Evolutionary conservation across 345 rosid genomes (phyloP), one percentile per base, ranked within the genome.

Genomic region (Arabis hirsuta): DNA sequence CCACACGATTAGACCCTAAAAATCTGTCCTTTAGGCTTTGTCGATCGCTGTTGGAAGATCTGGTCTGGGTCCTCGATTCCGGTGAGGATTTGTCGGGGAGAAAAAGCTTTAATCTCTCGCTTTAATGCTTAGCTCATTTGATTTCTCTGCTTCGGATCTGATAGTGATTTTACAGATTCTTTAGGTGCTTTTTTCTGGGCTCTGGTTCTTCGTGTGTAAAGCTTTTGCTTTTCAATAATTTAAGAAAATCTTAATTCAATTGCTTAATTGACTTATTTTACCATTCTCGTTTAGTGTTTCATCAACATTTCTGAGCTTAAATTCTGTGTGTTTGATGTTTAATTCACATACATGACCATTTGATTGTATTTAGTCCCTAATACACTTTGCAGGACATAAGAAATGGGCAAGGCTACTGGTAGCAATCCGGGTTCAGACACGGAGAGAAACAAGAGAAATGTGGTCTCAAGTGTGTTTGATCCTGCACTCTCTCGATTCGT

Each of bases 401-500:
- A 56, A 60, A 84, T 81, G 86, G 78, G 73, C 1, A 83, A 84
- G 78, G 65, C 66, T 57, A 75, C 51, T 75, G 57, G 48, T 69
- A 76, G 59, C 39, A 72, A 46, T 36, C 62, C 58, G 2, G 79
- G 55, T 51, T 34, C 78, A 6, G 85, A 72, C 46, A 61, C 59
- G 5, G 29, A 74, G 53, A 81, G 36, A n/a, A 61, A 60, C 56
- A 75, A 70, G 51, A 73, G 73, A 63, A 81, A 71, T 58, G 64
- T 77, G 41, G 63, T 73, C 39, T 58, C 51, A 9, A 84, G 74
- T 69, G 78, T 72, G 62, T 79, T 87, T 62, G 84, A 90, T 84
- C 90, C 90, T 12, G 82, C 87, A 3, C 19, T 84, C 71, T 80
- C 87, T 65, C 24, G 72, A 63, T 72, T 92, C 48, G 72, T 50